Percentiles rank a stretch among this genome's conserved stretches.
Evolutionary conservation across 2,329 filamentous ascomycete species (phyloP).

Genomic region (Fusarium sp.): DNA sequence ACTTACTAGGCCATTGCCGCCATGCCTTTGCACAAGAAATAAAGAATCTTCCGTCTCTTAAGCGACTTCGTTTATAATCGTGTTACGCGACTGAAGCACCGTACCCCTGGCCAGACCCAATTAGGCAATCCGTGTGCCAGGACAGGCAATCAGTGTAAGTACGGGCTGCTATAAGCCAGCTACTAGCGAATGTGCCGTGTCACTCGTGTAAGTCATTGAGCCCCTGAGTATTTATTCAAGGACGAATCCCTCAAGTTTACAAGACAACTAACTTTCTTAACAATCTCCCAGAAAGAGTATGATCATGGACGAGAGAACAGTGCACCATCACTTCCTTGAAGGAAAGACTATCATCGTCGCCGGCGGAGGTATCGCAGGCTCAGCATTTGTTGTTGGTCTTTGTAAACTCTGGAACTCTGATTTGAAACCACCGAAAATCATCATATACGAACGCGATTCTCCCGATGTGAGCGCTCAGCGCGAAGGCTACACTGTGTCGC

Average conservation of each 20-base stretch:
- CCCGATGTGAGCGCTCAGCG: constrained; percentile 45
- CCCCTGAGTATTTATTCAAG: background rate
- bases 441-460: constrained; percentile 57
- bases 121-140: constrained; percentile 42
- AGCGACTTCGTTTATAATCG: background rate
- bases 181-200: background rate
- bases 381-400: constrained; percentile 55
- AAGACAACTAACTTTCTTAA: background rate
- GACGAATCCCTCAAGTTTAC: background rate
- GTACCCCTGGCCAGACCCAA: constrained; percentile 12
- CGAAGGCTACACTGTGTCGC: constrained; percentile 55
- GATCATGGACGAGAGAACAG: constrained; percentile 20
- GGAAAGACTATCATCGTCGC: constrained; percentile 57
- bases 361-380: constrained; percentile 58
- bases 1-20: too few relatives aligned
- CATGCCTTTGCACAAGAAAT: too few relatives aligned
- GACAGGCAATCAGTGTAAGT: constrained; percentile 44
- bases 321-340: constrained; percentile 49
- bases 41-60: background rate
- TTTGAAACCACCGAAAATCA: constrained; percentile 48
- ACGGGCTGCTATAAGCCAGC: background rate
- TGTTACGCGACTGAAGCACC: background rate
- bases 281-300: background rate
- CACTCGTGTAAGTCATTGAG: background rate
- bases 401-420: constrained; percentile 52